phyloP scores from a whole-genome alignment of 2,329 filamentous ascomycete species.

The Proliferodiscus dingleyae region DNA sequence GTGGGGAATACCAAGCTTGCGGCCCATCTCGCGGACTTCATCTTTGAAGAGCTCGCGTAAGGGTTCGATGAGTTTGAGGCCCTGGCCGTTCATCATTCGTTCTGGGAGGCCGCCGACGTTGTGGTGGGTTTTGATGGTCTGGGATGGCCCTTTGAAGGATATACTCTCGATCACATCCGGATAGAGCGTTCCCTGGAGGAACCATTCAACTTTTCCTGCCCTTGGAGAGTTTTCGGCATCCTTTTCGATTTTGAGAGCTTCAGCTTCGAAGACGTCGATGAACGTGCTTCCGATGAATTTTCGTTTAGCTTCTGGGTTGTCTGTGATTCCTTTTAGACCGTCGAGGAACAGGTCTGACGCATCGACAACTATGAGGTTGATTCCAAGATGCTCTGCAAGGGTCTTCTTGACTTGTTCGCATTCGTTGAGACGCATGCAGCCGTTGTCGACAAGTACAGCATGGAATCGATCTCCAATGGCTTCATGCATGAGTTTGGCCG shows the following conservation, averaged over 20 bases:
- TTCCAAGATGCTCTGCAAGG: conserved; percentile 72
- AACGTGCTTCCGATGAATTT: conserved; percentile 82
- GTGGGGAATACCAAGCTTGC: conserved; percentile 63
- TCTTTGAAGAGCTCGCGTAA: conserved; percentile 80
- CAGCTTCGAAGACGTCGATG: conserved; percentile 78
- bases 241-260: conserved; percentile 70
- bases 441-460: conserved; percentile 81
- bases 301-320: conserved; percentile 77
- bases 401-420: conserved; percentile 76
- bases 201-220: conserved; percentile 76
- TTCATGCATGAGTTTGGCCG: conserved; percentile 76
- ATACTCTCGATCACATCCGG: conserved; percentile 57
- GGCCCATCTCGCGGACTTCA: conserved; percentile 67
- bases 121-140: conserved; percentile 71
- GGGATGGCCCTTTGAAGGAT: conserved; percentile 66
- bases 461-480: conserved; percentile 80
- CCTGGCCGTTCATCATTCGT: conserved; percentile 46
- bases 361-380: conserved; percentile 86
- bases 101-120: conserved; percentile 63
- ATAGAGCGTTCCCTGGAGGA: conserved; percentile 76
- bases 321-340: conserved; percentile 67
- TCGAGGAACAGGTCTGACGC: conserved; percentile 72
- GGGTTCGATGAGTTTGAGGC: conserved; percentile 69
- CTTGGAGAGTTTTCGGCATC: conserved; percentile 60
- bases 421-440: conserved; percentile 80